Conservation (phyloP, 495 filamentous ascomycete species). For the Neurospora discreta region DNA sequence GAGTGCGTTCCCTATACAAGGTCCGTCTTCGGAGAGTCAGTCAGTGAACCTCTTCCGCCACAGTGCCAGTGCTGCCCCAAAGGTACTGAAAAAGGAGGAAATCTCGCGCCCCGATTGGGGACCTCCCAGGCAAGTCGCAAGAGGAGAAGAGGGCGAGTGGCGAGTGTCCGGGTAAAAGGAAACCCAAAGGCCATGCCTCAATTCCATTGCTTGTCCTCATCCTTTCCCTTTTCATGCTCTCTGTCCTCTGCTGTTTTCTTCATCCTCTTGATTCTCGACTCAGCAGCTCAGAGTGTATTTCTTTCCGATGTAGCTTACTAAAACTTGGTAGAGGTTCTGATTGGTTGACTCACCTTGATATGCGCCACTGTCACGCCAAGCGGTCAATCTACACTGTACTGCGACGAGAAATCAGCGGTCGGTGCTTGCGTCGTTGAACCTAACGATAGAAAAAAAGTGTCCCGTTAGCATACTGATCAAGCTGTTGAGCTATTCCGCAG, state of each 20-base stretch:
- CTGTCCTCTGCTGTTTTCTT: background rate
- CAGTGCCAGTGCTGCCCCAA: background rate
- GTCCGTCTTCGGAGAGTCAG: background rate
- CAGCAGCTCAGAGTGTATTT: background rate
- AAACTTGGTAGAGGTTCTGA: constrained; percentile 13
- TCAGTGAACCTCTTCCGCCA: background rate
- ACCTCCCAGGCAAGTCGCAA: background rate
- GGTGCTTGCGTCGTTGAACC: constrained; percentile 1
- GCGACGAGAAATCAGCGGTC: constrained; percentile 1
- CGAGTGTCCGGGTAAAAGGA: background rate
- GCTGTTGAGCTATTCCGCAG: background rate
- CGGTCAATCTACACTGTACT: constrained; percentile 14
- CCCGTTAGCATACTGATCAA: constrained; percentile 10
- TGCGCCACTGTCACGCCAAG: constrained; percentile 23
- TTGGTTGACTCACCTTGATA: constrained; percentile 23
- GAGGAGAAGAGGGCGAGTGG: background rate
- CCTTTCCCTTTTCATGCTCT: background rate
- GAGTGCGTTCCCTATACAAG: constrained; percentile 13
- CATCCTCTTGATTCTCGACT: background rate
- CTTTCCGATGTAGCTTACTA: constrained; percentile 9
- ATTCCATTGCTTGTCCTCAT: background rate
- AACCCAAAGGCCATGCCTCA: background rate
- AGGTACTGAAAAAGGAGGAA: background rate
- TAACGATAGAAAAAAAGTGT: constrained; percentile 1
- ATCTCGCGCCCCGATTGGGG: background rate